A percentile compares a stretch with the other conserved stretches of the same genome.
Evolutionary conservation across 345 rosid species (phyloP).

Genomic region (Corchorus capsularis): DNA sequence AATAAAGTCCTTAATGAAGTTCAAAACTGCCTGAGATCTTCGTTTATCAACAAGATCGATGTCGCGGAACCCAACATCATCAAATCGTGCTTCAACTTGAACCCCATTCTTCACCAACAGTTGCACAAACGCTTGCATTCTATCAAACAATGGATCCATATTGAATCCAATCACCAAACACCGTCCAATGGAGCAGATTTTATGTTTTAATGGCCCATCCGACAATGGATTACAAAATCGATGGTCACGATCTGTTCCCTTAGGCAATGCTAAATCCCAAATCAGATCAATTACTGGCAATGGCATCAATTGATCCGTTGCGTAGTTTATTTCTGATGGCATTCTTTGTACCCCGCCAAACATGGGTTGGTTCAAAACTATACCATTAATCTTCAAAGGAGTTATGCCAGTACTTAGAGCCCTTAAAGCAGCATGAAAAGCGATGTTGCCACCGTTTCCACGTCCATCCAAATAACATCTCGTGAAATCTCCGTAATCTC

Average conservation of each 20-base stretch:
- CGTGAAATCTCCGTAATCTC: slow-evolving; percentile 34
- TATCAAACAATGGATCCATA: slow-evolving; percentile 32
- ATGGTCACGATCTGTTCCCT: slow-evolving; percentile 42
- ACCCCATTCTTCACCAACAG: slow-evolving; percentile 30
- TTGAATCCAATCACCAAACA: slow-evolving; percentile 27
- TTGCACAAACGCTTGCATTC: slow-evolving; percentile 26
- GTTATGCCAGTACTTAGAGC: slow-evolving; percentile 9
- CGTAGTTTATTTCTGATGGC: slow-evolving; percentile 25
- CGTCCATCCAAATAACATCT: slow-evolving; percentile 40
- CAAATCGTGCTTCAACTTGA: slow-evolving; percentile 29
- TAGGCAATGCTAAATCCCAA: slow-evolving; percentile 47
- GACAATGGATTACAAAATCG: slow-evolving; percentile 37
- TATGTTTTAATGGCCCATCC: slow-evolving; percentile 20
- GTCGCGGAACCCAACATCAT: slow-evolving; percentile 27
- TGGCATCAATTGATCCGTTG: slow-evolving; percentile 29
- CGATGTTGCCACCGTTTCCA: slow-evolving; percentile 40
- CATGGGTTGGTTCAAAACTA: slow-evolving; percentile 39
- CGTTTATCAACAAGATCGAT: slow-evolving; percentile 22
- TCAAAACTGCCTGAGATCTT: slow-evolving; percentile 17
- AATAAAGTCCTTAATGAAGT: slow-evolving; percentile 19
- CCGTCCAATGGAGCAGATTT: slow-evolving; percentile 13
- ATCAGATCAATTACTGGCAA: slow-evolving; percentile 28
- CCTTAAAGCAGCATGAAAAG: slow-evolving; percentile 26
- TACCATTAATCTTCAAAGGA: slow-evolving; percentile 30
- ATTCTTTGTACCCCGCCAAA: slow-evolving; percentile 40